Evolutionary conservation across 768 basidiomycete species (phyloP), one percentile per base, ranked within the genome.

Genomic region (Termitomyces sp.): DNA sequence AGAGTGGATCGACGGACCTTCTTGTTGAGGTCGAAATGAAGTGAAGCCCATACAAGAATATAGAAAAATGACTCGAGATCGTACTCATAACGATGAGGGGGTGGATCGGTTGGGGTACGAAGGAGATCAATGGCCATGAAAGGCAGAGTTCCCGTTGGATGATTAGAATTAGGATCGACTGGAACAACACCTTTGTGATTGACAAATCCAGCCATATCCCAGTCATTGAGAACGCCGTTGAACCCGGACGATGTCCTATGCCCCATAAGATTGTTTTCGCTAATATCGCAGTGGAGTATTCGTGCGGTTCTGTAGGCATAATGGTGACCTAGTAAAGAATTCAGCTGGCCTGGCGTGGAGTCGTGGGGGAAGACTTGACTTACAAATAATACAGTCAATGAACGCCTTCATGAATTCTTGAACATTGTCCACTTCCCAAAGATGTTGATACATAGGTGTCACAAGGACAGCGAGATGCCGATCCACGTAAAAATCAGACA

Each of bases 41-140:
- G 20, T n/a, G 45, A 39, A 7, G 52, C 55, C 54, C 55, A 50
- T 3, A 59, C 27, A n/a, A 59, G 35, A 33, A 59, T 7, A 35
- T 41, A 53, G 36, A 53, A 59, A 16, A 56, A 59, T 22, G 54
- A 56, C n/a, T 56, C 45, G 5, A 52, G 47, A 47, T 59, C 42
- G 32, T 56, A 54, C 12, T 40, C 44, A 18, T 50, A 50, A 1
- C 42, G 35, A 22, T 53, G 54, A 7, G 53, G 15, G 10, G 45
- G 51, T 18, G 50, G 54, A 7, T 12, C 2, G 9, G 23, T 25
- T 1, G 32, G 13, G 15, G 32, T 9, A n/a, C 27, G 38, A 32
- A 56, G 31, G 20, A 47, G 20, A 13, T 56, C 39, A 5, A 29
- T 27, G 20, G 45, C 50, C 45, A 42, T 52, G 46, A 52, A 56